phyloP scores from a whole-genome alignment of 1,284 basidiomycete genomes.

The Microbotryum scabiosae region DNA sequence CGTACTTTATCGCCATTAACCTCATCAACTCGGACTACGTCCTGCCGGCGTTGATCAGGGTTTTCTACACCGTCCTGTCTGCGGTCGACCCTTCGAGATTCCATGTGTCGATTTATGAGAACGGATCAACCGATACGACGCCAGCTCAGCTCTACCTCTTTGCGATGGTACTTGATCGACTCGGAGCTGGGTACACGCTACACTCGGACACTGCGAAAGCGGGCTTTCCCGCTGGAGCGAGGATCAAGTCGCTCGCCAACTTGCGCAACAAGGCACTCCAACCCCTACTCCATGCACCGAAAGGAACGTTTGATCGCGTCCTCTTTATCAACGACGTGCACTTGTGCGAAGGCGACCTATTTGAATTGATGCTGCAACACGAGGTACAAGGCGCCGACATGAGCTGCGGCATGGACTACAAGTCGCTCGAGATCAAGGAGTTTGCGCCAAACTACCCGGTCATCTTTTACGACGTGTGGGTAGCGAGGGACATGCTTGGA shows the following conservation, averaged over 20 bases:
- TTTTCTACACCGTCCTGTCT: constrained; percentile 23
- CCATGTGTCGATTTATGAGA: constrained; percentile 35
- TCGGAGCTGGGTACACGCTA: constrained; percentile 30
- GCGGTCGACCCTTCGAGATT: constrained; percentile 29
- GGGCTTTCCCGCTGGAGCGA: constrained; percentile 3
- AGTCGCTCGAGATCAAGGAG: constrained; percentile 29
- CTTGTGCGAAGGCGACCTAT: constrained; percentile 41
- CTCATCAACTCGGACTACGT: constrained; percentile 27
- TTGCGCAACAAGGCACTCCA: constrained; percentile 43
- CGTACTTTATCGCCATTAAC: constrained; percentile 34
- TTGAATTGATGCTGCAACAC: constrained; percentile 44
- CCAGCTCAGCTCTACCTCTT: constrained; percentile 25
- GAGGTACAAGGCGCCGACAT: constrained; percentile 42
- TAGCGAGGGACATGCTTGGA: constrained; percentile 42
- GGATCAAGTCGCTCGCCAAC: constrained; percentile 42
- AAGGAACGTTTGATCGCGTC: constrained; percentile 39
- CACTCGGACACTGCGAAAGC: neutral
- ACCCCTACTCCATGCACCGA: constrained; percentile 38
- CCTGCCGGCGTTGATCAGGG: constrained; percentile 31
- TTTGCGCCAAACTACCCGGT: constrained; percentile 34
- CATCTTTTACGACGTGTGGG: constrained; percentile 45
- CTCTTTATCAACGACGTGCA: constrained; percentile 45
- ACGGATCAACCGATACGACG: constrained; percentile 33
- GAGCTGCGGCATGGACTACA: constrained; percentile 44
- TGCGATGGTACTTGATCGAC: constrained; percentile 19